phyloP scores from a whole-genome alignment of 257 asterid species.

The Galeopsis tetrahit region DNA sequence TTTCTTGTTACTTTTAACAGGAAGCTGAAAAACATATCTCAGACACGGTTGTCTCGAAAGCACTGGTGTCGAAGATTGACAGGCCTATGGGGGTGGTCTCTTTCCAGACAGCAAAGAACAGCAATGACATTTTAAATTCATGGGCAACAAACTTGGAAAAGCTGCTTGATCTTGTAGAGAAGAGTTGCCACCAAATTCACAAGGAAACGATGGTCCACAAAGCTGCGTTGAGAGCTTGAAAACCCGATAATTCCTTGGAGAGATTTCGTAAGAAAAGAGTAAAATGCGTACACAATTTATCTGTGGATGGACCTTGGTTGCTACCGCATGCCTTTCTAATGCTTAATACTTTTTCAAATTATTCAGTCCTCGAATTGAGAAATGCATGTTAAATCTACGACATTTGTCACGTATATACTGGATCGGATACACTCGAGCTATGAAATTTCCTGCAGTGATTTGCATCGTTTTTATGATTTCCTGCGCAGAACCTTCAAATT shows the following conservation, averaged over 20 bases:
- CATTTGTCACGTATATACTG: background rate
- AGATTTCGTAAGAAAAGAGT: background rate
- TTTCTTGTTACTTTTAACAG: slow-evolving; percentile 37
- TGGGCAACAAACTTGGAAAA: slow-evolving; percentile 91
- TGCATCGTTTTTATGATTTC: background rate
- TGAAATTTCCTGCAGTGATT: background rate
- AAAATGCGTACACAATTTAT: slow-evolving; percentile 11
- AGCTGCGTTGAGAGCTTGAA: slow-evolving; percentile 67
- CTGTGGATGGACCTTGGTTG: background rate
- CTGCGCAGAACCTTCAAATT: background rate
- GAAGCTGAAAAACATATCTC: slow-evolving; percentile 91
- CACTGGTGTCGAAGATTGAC: slow-evolving; percentile 83
- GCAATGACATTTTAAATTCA: slow-evolving; percentile 82
- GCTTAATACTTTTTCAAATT: slow-evolving; percentile 20
- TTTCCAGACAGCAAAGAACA: slow-evolving; percentile 80
- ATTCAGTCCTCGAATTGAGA: slow-evolving; percentile 13
- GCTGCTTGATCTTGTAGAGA: slow-evolving; percentile 94
- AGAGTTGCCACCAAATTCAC: slow-evolving; percentile 98
- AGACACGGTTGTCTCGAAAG: slow-evolving; percentile 92
- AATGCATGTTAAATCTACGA: background rate
- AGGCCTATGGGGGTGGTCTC: slow-evolving; percentile 79
- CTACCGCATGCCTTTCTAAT: background rate
- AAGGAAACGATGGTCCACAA: slow-evolving; percentile 97
- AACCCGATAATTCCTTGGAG: background rate
- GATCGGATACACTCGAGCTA: background rate